Evolutionary conservation across 1,284 basidiomycete species (phyloP), one percentile per base, ranked within the genome.

Genomic region (Trichosporon sp.): DNA sequence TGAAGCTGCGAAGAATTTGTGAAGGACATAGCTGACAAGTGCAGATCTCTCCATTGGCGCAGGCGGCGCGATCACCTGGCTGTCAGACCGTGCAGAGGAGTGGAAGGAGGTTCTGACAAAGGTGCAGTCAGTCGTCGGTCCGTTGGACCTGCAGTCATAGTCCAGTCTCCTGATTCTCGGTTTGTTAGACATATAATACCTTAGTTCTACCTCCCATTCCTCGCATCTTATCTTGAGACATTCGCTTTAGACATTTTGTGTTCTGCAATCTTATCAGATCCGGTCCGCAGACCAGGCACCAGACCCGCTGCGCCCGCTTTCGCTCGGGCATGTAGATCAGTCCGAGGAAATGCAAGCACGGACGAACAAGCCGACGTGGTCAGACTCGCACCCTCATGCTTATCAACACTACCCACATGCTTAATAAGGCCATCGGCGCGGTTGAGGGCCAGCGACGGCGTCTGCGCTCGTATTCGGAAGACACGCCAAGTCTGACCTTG

Each of bases 51-150:
- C 74, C 16, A 78, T 97, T 46, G 95, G 95, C 31, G 94, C 94
- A 5, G 95, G 95, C 21, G 95, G 95, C 32, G 95, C 95, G 3
- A 95, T 99, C 70, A 98, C 95, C 7, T 93, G 92, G 40, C 84
- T 97, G 14, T 97, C 95, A 2, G 88, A 94, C 65, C 84, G 89
- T 4, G 85, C 88, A 32, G 87, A 85, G 9, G 95, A 98, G 77
- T 98, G 95, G 95, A 90, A 92, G 10, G 95, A 99, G 78, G 95
- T 97, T 84, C 74, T 88, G 19, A 84, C 88, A 19, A 98, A 98
- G 77, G 85, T 94, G 13, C 73, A 76, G 56, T 77, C 76, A 27
- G 82, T 83, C 0, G 74, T 78, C 0, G 77, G 77, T 0, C 69
- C 65, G 13, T 37, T 73, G 32, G 65, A 73, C 8, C 27, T 19